These are phyloP conservation scores for Ganoderma lingzhi DNA, from an alignment of 1,284 basidiomycete species.

Conservation along the genomic window DNA sequence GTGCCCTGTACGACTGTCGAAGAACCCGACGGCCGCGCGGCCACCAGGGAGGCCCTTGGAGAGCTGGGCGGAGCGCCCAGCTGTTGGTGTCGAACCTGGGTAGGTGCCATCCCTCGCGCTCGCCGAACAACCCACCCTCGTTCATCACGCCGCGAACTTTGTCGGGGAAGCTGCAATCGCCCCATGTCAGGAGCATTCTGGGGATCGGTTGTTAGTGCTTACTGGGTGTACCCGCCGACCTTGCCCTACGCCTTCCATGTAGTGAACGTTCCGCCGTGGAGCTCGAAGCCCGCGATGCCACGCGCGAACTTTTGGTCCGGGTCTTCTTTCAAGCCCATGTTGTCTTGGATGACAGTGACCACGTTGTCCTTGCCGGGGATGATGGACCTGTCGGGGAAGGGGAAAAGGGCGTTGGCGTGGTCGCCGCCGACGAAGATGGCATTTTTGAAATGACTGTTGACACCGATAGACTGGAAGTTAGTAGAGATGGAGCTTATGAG, in stretches of 20 bases:
- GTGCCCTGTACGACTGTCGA: slow-evolving; percentile 76
- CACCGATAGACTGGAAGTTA: too few relatives aligned
- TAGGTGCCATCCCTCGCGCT: slow-evolving; percentile 84
- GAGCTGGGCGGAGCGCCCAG: slow-evolving; percentile 73
- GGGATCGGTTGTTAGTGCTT: background rate
- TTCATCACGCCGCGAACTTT: slow-evolving; percentile 75
- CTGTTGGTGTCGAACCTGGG: slow-evolving; percentile 71
- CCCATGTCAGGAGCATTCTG: background rate
- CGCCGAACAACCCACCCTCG: slow-evolving; percentile 83
- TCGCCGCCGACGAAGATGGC: slow-evolving; percentile 57
- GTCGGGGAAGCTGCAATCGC: slow-evolving; percentile 63
- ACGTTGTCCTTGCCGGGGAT: slow-evolving; percentile 67
- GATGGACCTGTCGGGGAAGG: slow-evolving; percentile 65
- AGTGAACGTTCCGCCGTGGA: slow-evolving; percentile 65
- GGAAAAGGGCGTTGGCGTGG: slow-evolving; percentile 70
- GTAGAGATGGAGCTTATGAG: slow-evolving; percentile 62
- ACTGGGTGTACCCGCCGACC: slow-evolving; percentile 80
- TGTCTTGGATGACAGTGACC: slow-evolving; percentile 81
- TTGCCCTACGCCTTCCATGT: slow-evolving; percentile 63
- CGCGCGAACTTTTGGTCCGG: slow-evolving; percentile 71
- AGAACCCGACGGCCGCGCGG: slow-evolving; percentile 78
- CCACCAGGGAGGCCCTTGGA: slow-evolving; percentile 62
- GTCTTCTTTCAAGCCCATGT: slow-evolving; percentile 77
- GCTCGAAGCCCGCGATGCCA: slow-evolving; percentile 76
- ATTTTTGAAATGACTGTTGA: background rate